Conservation (phyloP, 2,329 filamentous ascomycete species). For the Dactylellina cionopaga region DNA sequence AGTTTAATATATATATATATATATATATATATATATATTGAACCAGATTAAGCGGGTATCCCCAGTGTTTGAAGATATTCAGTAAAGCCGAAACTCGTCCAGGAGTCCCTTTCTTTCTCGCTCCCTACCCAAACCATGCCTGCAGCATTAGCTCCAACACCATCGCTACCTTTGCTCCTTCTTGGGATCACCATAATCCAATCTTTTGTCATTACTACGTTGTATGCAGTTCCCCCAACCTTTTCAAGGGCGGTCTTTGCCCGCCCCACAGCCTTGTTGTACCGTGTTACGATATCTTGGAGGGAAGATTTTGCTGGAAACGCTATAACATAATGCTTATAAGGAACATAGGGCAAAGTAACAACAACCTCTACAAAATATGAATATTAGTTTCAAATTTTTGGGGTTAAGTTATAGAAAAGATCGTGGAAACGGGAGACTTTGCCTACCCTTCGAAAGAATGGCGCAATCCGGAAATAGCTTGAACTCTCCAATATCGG, state of each 20-base stretch:
- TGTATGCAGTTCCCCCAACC: constrained; percentile 57
- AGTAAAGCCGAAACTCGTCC: constrained; percentile 56
- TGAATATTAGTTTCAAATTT: neutral
- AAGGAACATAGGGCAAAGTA: constrained; percentile 34
- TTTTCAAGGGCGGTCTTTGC: constrained; percentile 53
- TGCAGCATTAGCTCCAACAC: constrained; percentile 58
- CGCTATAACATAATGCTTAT: constrained; percentile 19
- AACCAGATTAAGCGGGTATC: constrained; percentile 4
- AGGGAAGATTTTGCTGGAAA: constrained; percentile 51
- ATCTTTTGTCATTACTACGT: constrained; percentile 58
- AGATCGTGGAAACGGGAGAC: neutral
- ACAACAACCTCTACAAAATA: constrained; percentile 28
- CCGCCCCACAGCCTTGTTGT: constrained; percentile 37
- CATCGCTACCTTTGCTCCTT: constrained; percentile 56
- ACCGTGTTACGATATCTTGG: constrained; percentile 24
- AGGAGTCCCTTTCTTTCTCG: constrained; percentile 56
- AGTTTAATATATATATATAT: too few relatives aligned
- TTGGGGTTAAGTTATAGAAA: neutral
- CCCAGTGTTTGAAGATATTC: constrained; percentile 29
- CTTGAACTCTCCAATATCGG: constrained; percentile 47
- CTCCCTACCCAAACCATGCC: constrained; percentile 59
- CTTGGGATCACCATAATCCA: constrained; percentile 60
- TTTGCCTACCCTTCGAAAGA: constrained; percentile 14
- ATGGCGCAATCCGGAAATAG: constrained; percentile 55
- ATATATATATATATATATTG: too few relatives aligned